phyloP scores from a whole-genome alignment of 1,139 yeast genomes.

The Barnettozyma hawaiiensis region DNA sequence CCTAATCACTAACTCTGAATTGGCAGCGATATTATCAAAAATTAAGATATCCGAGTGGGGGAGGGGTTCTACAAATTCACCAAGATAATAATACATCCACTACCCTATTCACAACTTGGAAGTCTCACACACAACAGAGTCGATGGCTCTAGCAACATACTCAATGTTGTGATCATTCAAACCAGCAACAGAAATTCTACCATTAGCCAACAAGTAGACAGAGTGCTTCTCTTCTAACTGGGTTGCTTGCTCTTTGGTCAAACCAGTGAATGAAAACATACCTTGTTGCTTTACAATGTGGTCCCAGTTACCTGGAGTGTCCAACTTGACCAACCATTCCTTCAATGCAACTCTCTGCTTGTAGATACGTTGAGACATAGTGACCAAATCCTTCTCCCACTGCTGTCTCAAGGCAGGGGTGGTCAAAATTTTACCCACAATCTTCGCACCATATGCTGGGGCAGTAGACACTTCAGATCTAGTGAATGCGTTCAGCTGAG shows the following conservation, averaged over 20 bases:
- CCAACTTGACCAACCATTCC: conserved; percentile 52
- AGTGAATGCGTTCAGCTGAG: conserved; percentile 74
- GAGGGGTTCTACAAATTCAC: no score
- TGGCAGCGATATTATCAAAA: no score
- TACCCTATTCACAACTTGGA: conserved; percentile 11
- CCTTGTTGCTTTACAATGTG: conserved; percentile 91
- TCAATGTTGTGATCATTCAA: conserved; percentile 75
- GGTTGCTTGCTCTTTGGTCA: conserved; percentile 71
- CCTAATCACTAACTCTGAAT: background rate
- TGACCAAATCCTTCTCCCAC: conserved; percentile 82
- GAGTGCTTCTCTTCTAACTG: conserved; percentile 75
- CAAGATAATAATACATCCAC: no score
- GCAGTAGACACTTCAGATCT: conserved; percentile 90
- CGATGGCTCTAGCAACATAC: conserved; percentile 76
- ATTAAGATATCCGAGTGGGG: no score
- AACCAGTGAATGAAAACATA: conserved; percentile 94
- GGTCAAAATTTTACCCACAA: conserved; percentile 72
- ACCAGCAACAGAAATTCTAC: conserved; percentile 94
- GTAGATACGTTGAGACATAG: conserved; percentile 83
- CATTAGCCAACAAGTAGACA: conserved; percentile 71
- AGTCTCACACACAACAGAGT: conserved; percentile 61
- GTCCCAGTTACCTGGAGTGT: conserved; percentile 89
- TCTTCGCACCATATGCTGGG: conserved; percentile 93
- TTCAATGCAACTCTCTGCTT: conserved; percentile 69
- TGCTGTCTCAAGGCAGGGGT: conserved; percentile 60